A percentile compares a stretch with the other conserved stretches of the same genome.
These are phyloP conservation scores for Carex cristatella DNA, from an alignment of 176 grass and related monocot species.

Conservation along the genomic window DNA sequence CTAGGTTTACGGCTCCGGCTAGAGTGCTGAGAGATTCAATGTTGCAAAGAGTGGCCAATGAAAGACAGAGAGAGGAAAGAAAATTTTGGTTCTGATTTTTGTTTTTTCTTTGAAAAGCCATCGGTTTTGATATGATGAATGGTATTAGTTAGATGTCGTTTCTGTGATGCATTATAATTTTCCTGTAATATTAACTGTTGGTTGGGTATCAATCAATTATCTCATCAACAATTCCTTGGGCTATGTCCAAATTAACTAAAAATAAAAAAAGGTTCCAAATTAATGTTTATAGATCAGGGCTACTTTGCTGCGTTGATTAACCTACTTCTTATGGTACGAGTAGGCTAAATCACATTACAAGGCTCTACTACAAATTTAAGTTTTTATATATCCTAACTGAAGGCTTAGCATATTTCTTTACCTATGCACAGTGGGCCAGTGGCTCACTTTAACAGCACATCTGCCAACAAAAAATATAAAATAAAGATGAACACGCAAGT, in stretches of 20 bases:
- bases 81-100: background rate
- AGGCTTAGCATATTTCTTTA: background rate
- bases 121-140: background rate
- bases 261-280: no score
- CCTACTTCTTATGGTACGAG: background rate
- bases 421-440: background rate
- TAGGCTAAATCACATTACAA: background rate
- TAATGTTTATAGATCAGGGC: background rate
- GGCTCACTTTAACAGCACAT: background rate
- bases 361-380: background rate
- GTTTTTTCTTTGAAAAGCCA: background rate
- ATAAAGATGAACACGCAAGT: background rate
- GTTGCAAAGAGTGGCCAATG: background rate
- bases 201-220: background rate
- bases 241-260: background rate
- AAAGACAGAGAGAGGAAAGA: background rate
- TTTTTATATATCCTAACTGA: background rate
- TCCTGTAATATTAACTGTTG: background rate
- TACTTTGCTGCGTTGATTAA: background rate
- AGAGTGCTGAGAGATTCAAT: background rate
- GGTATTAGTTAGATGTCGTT: background rate
- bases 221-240: background rate
- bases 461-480: background rate
- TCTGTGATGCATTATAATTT: background rate
- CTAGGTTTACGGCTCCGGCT: constrained; percentile 20